A percentile compares a stretch with the other conserved stretches of the same genome.
Evolutionary conservation across 2,329 filamentous ascomycete species (phyloP).

Genomic region (Aureobasidium melanogenum): DNA sequence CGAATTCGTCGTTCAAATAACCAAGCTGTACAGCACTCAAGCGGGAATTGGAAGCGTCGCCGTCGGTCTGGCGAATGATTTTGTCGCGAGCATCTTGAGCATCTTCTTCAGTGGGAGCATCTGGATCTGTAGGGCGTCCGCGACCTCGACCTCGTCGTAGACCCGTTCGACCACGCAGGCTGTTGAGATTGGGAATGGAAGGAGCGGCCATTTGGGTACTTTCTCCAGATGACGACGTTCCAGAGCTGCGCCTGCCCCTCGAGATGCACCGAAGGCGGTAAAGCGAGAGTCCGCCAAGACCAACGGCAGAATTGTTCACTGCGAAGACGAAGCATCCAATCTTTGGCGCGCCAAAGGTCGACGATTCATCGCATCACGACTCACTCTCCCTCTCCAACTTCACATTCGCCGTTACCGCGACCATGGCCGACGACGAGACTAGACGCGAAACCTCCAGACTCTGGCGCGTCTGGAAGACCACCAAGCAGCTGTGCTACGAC

Average conservation of each 20-base stretch:
- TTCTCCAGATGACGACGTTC: background rate
- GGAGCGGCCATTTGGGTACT: constrained; percentile 14
- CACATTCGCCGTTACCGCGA: background rate
- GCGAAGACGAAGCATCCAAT: background rate
- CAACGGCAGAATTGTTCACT: background rate
- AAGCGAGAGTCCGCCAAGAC: background rate
- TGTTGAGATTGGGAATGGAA: constrained; percentile 66
- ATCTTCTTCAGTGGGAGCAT: constrained; percentile 19
- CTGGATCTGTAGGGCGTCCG: constrained; percentile 22
- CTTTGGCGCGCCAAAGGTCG: background rate
- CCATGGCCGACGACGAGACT: constrained; percentile 22
- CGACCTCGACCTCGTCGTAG: constrained; percentile 38
- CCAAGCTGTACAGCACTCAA: constrained; percentile 79
- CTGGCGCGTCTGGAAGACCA: constrained; percentile 89
- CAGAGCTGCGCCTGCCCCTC: background rate
- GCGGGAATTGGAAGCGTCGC: constrained; percentile 80
- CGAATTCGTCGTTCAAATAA: constrained; percentile 77
- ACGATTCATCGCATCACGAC: background rate
- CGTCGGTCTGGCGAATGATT: constrained; percentile 80
- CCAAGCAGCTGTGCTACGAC: constrained; percentile 90
- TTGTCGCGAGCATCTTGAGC: constrained; percentile 50
- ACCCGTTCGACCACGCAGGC: constrained; percentile 45
- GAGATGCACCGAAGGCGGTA: background rate
- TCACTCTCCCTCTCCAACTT: background rate
- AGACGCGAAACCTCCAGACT: constrained; percentile 48